A percentile compares a stretch with the other conserved stretches of the same genome.
Conservation (phyloP, 352 stramenopile genomes). For the Phytophthora sp. region DNA sequence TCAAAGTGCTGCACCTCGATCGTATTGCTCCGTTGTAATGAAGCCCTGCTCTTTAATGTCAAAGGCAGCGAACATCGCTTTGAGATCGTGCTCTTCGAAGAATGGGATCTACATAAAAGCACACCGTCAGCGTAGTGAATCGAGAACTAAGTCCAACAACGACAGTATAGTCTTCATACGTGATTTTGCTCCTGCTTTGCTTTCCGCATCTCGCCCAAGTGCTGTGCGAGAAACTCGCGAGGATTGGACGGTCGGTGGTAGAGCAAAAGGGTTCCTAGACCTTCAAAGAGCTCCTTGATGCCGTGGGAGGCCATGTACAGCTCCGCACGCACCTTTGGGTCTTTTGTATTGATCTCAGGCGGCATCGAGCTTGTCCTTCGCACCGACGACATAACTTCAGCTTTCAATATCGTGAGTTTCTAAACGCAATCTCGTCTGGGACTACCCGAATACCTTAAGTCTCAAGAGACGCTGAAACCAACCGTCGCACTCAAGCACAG, state of each 20-base stretch:
- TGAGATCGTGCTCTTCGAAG: conserved; percentile 75
- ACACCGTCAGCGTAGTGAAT: too few relatives aligned
- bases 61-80: conserved; percentile 79
- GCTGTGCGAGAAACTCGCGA: conserved; percentile 62
- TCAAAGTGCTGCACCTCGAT: conserved; percentile 47
- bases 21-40: conserved; percentile 70
- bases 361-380: conserved; percentile 1
- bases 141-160: too few relatives aligned
- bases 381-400: neutral
- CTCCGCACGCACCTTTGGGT: conserved; percentile 64
- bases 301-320: conserved; percentile 72
- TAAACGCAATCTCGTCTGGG: neutral
- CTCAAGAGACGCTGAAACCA: conserved; percentile 20
- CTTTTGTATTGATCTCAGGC: conserved; percentile 56
- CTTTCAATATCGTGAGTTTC: too few relatives aligned
- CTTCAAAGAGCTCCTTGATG: conserved; percentile 73
- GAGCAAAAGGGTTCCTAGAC: conserved; percentile 64
- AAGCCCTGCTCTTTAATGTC: conserved; percentile 73
- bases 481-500: too few relatives aligned
- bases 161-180: too few relatives aligned
- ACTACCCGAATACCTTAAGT: neutral
- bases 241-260: conserved; percentile 69
- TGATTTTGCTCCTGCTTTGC: conserved; percentile 62
- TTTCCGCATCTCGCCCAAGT: conserved; percentile 59
- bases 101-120: conserved; percentile 75